These are phyloP conservation scores for Abrus pulchellus DNA, from an alignment of 306 rosid genomes.

Conservation along the genomic window DNA sequence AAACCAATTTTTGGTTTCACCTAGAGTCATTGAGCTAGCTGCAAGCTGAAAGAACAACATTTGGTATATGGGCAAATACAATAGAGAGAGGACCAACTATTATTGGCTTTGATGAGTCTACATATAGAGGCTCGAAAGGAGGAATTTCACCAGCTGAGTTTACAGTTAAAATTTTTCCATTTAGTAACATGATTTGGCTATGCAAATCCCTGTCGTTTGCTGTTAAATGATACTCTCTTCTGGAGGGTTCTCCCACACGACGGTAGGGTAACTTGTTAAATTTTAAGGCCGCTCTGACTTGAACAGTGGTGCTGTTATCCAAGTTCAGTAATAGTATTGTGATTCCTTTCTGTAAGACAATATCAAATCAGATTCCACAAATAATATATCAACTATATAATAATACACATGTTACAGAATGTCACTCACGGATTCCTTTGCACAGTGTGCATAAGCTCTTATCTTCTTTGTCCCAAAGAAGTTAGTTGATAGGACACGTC, in stretches of 20 bases:
- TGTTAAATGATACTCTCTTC: conserved; percentile 88
- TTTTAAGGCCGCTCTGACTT: conserved; percentile 51
- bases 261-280: conserved; percentile 38
- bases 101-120: conserved; percentile 69
- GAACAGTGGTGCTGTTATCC: conserved; percentile 58
- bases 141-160: conserved; percentile 82
- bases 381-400: not conserved
- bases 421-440: conserved; percentile 82
- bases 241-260: conserved; percentile 39
- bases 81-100: conserved; percentile 75
- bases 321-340: conserved; percentile 81
- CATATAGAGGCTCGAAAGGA: conserved; percentile 65
- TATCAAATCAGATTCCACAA: conserved; percentile 36
- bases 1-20: conserved; percentile 60
- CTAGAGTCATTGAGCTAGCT: conserved; percentile 43
- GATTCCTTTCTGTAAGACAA: conserved; percentile 76
- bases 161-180: conserved; percentile 71
- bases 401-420: conserved; percentile 11
- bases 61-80: conserved; percentile 87
- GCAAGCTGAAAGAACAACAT: conserved; percentile 69
- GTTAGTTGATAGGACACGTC: conserved; percentile 66
- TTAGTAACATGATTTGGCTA: conserved; percentile 81
- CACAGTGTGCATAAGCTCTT: conserved; percentile 88
- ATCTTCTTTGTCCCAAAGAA: conserved; percentile 73
- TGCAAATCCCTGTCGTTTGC: conserved; percentile 72